Evolutionary conservation across 805 yeast genomes (phyloP), one percentile per base, ranked within the genome.

Genomic region (Yarrowia sp.): DNA sequence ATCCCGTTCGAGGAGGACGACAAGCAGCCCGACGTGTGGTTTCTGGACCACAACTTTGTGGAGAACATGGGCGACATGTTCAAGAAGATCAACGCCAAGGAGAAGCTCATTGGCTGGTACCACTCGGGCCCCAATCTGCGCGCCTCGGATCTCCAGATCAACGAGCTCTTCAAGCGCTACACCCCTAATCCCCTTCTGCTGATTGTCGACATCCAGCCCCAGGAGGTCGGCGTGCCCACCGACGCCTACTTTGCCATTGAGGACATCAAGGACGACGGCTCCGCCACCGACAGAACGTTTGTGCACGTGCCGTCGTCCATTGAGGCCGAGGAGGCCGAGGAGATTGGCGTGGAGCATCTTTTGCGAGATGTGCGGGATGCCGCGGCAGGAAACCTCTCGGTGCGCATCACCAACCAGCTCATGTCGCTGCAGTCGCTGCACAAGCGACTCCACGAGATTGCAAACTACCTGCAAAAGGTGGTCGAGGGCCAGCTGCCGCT

Each of bases 321-420:
- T 66, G 93, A 89, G 72, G 99, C 99, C 3, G 99, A 94, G 72
- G 99, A 94, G 73, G 99, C 99, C 9, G 99, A 94, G 76, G 99
- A 94, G 75, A 94, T 94, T 68, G 99, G 99, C 65, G 99, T 94
- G 13, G 99, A 94, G 74, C 99, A 94, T 73, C 76, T 94, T 64
- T 76, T 94, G 64, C 85, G 98, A 71, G 99, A 94, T 71, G 90
- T 91, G 22, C 84, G 97, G 70, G 97, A 93, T 72, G 97, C 92
- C 69, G 97, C 98, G 9, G 96, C 97, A 13, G 99, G 99, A 9
- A 87, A 87, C 51, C 81, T 94, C 64, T 86, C 97, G 2, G 83
- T 92, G 59, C 84, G 87, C 71, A 84, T 94, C 61, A 91, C 98
- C 14, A 87, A 88, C 71, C 97, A 91, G 71, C 83, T 94, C 69